Percentiles rank a stretch among this genome's conserved stretches.
Evolutionary conservation across 164 flowering plant species (phyloP).

Genomic region (Amborella trichopoda): DNA sequence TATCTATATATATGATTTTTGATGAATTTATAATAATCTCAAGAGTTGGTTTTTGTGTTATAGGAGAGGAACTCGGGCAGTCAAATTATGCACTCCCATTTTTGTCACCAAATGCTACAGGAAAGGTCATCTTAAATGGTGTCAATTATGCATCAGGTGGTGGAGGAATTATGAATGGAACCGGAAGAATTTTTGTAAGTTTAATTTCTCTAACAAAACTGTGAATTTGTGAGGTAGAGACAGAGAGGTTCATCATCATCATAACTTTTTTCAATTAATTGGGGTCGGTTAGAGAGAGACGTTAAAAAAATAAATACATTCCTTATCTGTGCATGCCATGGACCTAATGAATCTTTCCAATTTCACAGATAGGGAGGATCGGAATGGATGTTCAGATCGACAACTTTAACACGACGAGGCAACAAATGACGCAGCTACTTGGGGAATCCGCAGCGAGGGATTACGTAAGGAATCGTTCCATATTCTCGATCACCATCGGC

Average conservation of each 20-base stretch:
- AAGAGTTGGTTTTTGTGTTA: background rate
- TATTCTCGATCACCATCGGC: slow-evolving; percentile 87
- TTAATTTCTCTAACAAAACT: too few species aligned
- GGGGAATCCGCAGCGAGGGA: slow-evolving; percentile 61
- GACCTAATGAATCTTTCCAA: background rate
- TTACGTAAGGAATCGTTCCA: slow-evolving; percentile 47
- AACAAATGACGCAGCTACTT: slow-evolving; percentile 44
- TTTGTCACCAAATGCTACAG: slow-evolving; percentile 73
- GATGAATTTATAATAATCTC: background rate
- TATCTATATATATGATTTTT: background rate
- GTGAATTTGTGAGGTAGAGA: too few species aligned
- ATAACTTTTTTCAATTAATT: too few species aligned
- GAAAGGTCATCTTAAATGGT: slow-evolving; percentile 48
- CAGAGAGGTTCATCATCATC: too few species aligned
- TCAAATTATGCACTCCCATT: slow-evolving; percentile 60
- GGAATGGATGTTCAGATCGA: slow-evolving; percentile 85
- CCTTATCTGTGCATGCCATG: background rate
- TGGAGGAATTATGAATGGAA: slow-evolving; percentile 80
- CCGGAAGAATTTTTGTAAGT: slow-evolving; percentile 80
- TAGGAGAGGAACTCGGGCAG: slow-evolving; percentile 75
- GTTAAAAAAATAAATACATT: too few species aligned
- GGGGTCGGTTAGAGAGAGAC: too few species aligned
- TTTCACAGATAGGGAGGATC: slow-evolving; percentile 71
- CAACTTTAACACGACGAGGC: slow-evolving; percentile 76
- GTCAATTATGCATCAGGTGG: slow-evolving; percentile 98